phyloP scores from a whole-genome alignment of 768 basidiomycete species.

The Hirschioporus abietinus region DNA sequence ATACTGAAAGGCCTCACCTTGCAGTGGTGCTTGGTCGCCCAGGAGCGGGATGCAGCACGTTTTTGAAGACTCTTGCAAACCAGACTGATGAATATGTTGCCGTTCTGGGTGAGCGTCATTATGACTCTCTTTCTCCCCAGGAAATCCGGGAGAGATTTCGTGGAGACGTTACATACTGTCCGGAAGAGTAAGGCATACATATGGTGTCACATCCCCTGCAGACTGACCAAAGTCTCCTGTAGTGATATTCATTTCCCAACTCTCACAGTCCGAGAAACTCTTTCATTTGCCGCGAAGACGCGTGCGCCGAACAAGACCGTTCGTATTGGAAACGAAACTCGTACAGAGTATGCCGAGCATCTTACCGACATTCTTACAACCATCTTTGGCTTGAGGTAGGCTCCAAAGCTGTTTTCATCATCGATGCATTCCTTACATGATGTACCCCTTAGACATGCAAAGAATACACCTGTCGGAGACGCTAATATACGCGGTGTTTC shows the following conservation, averaged over 20 bases:
- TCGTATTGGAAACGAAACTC: conserved; percentile 38
- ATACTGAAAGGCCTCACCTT: background rate
- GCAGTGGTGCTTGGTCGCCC: conserved; percentile 82
- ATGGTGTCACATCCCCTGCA: background rate
- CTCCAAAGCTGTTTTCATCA: background rate
- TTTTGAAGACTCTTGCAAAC: conserved; percentile 73
- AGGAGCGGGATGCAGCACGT: conserved; percentile 78
- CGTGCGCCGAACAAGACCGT: conserved; percentile 50
- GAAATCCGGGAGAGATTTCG: conserved; percentile 62
- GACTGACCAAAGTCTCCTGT: conserved; percentile 17
- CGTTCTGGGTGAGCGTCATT: conserved; percentile 61
- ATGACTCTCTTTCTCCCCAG: conserved; percentile 67
- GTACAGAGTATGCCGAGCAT: conserved; percentile 38
- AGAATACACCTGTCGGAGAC: conserved; percentile 73
- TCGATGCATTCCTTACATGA: background rate
- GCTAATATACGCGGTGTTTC: conserved; percentile 68
- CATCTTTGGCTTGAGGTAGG: conserved; percentile 49
- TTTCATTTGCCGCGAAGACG: conserved; percentile 62
- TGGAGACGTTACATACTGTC: conserved; percentile 77
- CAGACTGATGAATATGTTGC: conserved; percentile 34
- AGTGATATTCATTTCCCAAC: conserved; percentile 78
- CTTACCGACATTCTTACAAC: conserved; percentile 38
- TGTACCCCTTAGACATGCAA: conserved; percentile 49
- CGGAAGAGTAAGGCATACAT: conserved; percentile 46
- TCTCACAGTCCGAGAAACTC: conserved; percentile 72